Conservation (phyloP, 257 asterid species). For the Schizonepeta tenuifolia region DNA sequence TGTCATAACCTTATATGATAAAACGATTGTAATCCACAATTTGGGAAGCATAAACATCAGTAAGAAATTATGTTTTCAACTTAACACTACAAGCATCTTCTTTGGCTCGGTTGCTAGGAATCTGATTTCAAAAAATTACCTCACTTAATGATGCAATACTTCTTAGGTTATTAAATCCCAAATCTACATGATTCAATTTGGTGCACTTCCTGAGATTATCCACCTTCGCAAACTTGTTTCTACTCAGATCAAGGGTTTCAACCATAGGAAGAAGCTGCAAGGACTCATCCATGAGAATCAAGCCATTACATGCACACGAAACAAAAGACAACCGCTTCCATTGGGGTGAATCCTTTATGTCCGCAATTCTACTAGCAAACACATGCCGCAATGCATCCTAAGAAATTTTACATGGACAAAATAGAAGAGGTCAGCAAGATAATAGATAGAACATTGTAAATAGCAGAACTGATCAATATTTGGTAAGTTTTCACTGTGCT, state of each 20-base stretch:
- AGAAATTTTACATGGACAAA: slow-evolving; percentile 40
- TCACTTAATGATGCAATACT: slow-evolving; percentile 70
- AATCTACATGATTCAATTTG: slow-evolving; percentile 83
- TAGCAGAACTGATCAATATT: slow-evolving; percentile 18
- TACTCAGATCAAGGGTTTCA: slow-evolving; percentile 92
- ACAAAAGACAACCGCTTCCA: slow-evolving; percentile 89
- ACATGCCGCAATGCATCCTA: slow-evolving; percentile 93
- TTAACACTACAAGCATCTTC: slow-evolving; percentile 13
- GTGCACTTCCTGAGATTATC: slow-evolving; percentile 88
- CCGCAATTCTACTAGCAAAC: slow-evolving; percentile 90
- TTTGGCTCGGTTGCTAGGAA: slow-evolving; percentile 13
- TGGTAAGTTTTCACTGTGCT: background rate
- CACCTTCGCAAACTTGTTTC: slow-evolving; percentile 88
- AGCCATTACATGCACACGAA: slow-evolving; percentile 82
- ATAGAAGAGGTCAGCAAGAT: slow-evolving; percentile 19
- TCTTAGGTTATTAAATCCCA: slow-evolving; percentile 91
- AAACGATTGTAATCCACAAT: slow-evolving; percentile 1
- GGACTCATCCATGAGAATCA: slow-evolving; percentile 96
- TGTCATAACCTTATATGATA: background rate
- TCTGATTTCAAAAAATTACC: slow-evolving; percentile 54
- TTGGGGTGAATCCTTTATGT: slow-evolving; percentile 76
- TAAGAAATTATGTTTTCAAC: slow-evolving; percentile 20
- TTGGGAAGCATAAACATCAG: slow-evolving; percentile 18
- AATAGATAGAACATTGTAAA: slow-evolving; percentile 16
- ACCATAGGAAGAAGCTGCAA: slow-evolving; percentile 89